Base-by-base conservation (phyloP, 257 asterid genomes). In the Eustoma russellianum region DNA sequence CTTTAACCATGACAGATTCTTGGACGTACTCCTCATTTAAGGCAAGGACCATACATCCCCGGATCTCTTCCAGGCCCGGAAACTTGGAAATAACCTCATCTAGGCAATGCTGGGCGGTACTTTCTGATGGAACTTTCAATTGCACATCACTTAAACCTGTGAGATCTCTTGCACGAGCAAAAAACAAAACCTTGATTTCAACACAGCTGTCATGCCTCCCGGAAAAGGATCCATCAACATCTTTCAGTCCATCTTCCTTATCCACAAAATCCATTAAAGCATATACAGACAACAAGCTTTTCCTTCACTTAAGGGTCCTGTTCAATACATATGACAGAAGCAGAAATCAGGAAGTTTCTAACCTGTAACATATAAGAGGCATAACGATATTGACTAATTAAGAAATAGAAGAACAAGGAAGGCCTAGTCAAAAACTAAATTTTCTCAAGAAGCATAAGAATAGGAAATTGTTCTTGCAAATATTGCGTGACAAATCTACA, bases 41-140 rank as follows among this genome's bases (percentile, higher is more conserved):
- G 44, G 96, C 96, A 8, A 91, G 89, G 53, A 87, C 86, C 87
- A 91, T 82, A 60, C 96, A 91, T 48, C 61, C 79, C 48, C 85
- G 76, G 30, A 91, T 84, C 88, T 91, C 96, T 65, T 77, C 83
- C 58, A 91, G 79, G 34, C 83, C 74, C 0, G 95, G 93, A 61
- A 80, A 91, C 56, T 63, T 62, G 56, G 78, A 55, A 60, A 85
- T 70, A 28, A 87, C 73, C 74, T 71, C 79, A 56, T 76, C 59
- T 71, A 87, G 63, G 85, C 96, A 91, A 59, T 76, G 85, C 12
- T 52, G 62, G 41, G 96, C 83, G 1, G 95, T 87, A 35, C 82
- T 70, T 38, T 94, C 92, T 8, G 69, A 52, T 28, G 89, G 69
- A 62, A 91, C 85, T 63, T 75, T 82, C 64, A 91, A 48, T 6